phyloP scores from a whole-genome alignment of 768 basidiomycete genomes.

The Suillus decipiens region DNA sequence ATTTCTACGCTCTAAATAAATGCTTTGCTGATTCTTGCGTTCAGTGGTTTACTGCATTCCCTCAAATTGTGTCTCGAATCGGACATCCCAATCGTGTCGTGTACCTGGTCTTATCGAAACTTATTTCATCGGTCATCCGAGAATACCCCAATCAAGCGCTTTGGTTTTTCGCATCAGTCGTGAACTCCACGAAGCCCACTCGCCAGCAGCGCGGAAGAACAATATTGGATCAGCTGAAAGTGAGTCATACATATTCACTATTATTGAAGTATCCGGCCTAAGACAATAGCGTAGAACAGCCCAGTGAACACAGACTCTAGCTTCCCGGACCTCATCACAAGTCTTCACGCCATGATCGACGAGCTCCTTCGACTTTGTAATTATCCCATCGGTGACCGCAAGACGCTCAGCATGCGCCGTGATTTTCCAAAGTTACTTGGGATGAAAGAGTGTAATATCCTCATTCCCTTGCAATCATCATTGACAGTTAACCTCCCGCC shows the following conservation, averaged over 20 bases:
- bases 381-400: conserved; percentile 41
- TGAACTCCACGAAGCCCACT: conserved; percentile 74
- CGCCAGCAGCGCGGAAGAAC: conserved; percentile 60
- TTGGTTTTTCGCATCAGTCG: conserved; percentile 89
- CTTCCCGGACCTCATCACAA: conserved; percentile 51
- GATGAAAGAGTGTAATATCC: conserved; percentile 64
- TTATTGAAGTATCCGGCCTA: neutral
- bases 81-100: conserved; percentile 70
- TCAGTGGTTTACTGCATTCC: conserved; percentile 95
- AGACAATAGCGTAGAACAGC: conserved; percentile 38
- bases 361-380: conserved; percentile 72
- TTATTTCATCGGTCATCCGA: conserved; percentile 75
- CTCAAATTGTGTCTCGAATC: conserved; percentile 94
- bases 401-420: conserved; percentile 45
- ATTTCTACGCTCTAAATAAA: neutral
- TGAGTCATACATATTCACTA: conserved; percentile 29
- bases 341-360: conserved; percentile 63
- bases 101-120: conserved; percentile 54
- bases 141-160: conserved; percentile 89
- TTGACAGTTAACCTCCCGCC: conserved; percentile 89
- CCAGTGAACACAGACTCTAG: conserved; percentile 43
- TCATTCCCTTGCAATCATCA: conserved; percentile 92
- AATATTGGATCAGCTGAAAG: conserved; percentile 61
- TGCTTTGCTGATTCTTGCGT: conserved; percentile 10
- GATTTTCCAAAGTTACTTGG: conserved; percentile 54